A percentile compares a stretch with the other conserved stretches of the same genome.
These are phyloP conservation scores for Remersonia thermophila DNA, from an alignment of 2,329 filamentous ascomycete genomes.

Conservation along the genomic window DNA sequence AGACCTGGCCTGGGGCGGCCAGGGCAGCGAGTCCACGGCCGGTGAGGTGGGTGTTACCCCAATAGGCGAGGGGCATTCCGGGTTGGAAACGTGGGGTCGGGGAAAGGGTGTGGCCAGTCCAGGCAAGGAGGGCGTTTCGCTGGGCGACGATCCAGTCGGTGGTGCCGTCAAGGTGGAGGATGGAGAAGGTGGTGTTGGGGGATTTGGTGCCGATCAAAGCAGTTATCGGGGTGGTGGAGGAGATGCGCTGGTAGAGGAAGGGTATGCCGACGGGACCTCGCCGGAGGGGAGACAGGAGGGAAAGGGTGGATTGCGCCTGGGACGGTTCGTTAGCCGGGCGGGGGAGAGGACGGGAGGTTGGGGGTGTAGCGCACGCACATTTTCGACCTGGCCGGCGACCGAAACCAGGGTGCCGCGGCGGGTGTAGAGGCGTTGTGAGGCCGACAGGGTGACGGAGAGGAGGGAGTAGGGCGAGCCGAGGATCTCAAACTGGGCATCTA, in stretches of 20 bases:
- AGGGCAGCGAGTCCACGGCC: slow-evolving; percentile 79
- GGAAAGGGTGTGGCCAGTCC: slow-evolving; percentile 80
- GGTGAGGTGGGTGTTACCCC: slow-evolving; percentile 82
- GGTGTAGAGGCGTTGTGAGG: slow-evolving; percentile 88
- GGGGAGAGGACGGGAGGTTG: not conserved
- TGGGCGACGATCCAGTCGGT: slow-evolving; percentile 93
- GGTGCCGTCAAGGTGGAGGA: slow-evolving; percentile 82
- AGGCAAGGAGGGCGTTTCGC: slow-evolving; percentile 78
- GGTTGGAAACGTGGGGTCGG: slow-evolving; percentile 65
- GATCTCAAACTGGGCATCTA: slow-evolving; percentile 92
- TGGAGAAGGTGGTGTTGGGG: slow-evolving; percentile 71
- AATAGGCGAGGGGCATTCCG: slow-evolving; percentile 67
- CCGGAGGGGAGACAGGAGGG: slow-evolving; percentile 70
- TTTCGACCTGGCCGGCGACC: slow-evolving; percentile 79
- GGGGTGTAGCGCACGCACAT: slow-evolving; percentile 55
- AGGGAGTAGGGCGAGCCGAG: slow-evolving; percentile 86
- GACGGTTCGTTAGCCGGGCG: slow-evolving; percentile 1
- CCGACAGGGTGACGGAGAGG: slow-evolving; percentile 82
- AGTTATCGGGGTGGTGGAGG: slow-evolving; percentile 76
- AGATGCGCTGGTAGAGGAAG: slow-evolving; percentile 87
- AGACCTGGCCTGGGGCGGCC: slow-evolving; percentile 77
- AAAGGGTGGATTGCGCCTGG: slow-evolving; percentile 78
- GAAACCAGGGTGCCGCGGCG: slow-evolving; percentile 83
- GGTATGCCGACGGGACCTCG: slow-evolving; percentile 74
- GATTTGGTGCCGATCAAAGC: slow-evolving; percentile 83